These are phyloP conservation scores for Boletus eberwhitei DNA, from an alignment of 768 basidiomycete genomes.

Conservation along the genomic window DNA sequence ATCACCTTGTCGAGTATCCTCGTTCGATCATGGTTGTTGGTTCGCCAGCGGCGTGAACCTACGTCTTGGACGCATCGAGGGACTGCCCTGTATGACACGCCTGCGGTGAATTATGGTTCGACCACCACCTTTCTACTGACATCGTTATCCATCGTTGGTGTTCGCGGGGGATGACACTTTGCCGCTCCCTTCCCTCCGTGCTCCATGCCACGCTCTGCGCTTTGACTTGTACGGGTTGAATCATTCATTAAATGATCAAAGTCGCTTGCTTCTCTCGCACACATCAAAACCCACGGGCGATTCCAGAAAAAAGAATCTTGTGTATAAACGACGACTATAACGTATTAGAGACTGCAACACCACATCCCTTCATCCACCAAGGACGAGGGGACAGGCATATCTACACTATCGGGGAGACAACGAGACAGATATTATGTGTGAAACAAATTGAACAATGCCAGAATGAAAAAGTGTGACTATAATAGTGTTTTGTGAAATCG, in stretches of 20 bases:
- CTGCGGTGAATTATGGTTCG: background rate
- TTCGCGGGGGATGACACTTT: background rate
- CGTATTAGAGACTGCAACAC: conserved; percentile 31
- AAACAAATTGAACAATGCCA: conserved; percentile 20
- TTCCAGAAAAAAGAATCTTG: background rate
- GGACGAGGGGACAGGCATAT: conserved; percentile 14
- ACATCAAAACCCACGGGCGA: no score
- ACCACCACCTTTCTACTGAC: background rate
- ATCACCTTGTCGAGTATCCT: background rate
- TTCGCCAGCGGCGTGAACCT: no score
- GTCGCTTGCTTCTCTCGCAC: background rate
- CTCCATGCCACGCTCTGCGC: background rate
- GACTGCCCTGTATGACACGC: no score
- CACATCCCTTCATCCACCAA: background rate
- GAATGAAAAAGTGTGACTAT: conserved; percentile 19
- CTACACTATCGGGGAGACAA: conserved; percentile 26
- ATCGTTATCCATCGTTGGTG: background rate
- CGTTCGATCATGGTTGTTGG: background rate
- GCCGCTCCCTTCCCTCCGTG: background rate
- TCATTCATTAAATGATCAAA: background rate
- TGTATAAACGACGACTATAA: conserved; percentile 36
- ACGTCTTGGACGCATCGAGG: background rate
- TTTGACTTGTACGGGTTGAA: no score
- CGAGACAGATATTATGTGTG: conserved; percentile 33
- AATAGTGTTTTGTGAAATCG: conserved; percentile 14